Evolutionary conservation across 192 early-diverging fungal species (phyloP).

Genomic region (Coemansia sp.): DNA sequence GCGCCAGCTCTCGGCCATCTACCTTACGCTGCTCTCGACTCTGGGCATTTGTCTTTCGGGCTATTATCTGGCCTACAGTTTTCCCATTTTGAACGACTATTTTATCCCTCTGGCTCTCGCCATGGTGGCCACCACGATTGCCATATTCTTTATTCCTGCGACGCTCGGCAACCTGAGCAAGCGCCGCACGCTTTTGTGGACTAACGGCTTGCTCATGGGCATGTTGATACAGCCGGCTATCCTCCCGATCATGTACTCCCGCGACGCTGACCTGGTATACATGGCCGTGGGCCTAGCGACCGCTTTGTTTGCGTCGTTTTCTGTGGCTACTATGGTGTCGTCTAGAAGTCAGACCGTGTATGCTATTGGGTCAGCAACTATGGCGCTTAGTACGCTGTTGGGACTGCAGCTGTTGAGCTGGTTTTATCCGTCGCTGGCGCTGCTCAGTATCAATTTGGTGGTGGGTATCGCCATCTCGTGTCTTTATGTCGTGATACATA

Average conservation of each 20-base stretch:
- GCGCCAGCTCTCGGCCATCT: constrained; percentile 28
- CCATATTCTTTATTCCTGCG: constrained; percentile 12
- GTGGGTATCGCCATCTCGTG: constrained; percentile 19
- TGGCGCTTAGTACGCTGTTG: constrained; percentile 12
- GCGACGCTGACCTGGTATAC: constrained; percentile 18
- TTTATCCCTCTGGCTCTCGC: neutral
- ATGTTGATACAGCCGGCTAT: constrained; percentile 11
- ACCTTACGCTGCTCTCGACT: constrained; percentile 18
- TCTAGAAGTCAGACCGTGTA: constrained; percentile 19
- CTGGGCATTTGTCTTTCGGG: constrained; percentile 20
- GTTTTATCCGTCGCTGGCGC: constrained; percentile 21
- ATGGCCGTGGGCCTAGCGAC: constrained; percentile 14
- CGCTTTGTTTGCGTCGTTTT: constrained; percentile 37
- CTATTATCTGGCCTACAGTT: constrained; percentile 11
- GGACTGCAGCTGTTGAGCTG: constrained; percentile 19
- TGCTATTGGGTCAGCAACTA: constrained; percentile 15
- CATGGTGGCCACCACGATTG: neutral
- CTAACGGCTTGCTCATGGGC: constrained; percentile 8
- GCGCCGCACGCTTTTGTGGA: constrained; percentile 31
- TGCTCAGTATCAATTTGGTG: constrained; percentile 17
- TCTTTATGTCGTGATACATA: constrained; percentile 33
- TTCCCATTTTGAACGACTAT: neutral
- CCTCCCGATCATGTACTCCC: constrained; percentile 6
- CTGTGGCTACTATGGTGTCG: constrained; percentile 23
- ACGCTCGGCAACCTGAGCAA: constrained; percentile 15